Evolutionary conservation across 495 filamentous ascomycete genomes (phyloP).

Genomic region (Staphylotrichum longicolle): DNA sequence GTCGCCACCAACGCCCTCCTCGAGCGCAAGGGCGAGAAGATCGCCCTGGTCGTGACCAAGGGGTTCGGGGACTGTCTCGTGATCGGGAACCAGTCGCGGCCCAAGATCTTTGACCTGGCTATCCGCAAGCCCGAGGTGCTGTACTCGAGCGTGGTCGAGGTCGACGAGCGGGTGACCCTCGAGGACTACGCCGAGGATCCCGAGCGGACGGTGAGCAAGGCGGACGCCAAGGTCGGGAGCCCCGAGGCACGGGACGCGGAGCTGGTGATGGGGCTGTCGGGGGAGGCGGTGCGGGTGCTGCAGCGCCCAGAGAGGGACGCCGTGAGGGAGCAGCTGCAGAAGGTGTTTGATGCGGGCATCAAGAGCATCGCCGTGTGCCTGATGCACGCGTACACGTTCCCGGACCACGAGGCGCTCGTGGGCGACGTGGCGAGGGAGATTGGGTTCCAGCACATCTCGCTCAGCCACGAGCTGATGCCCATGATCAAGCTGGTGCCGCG

Average conservation of each 20-base stretch:
- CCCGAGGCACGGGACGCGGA: constrained; percentile 46
- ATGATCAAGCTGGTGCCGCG: constrained; percentile 91
- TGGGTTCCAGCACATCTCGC: constrained; percentile 71
- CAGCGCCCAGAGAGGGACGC: constrained; percentile 52
- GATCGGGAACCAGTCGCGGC: constrained; percentile 81
- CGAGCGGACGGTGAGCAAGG: constrained; percentile 52
- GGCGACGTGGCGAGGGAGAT: constrained; percentile 66
- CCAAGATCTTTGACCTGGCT: constrained; percentile 79
- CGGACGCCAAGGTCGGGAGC: constrained; percentile 47
- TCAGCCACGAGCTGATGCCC: constrained; percentile 79
- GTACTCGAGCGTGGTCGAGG: constrained; percentile 72
- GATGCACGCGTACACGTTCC: constrained; percentile 81
- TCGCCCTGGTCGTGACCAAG: constrained; percentile 85
- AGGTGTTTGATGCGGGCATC: constrained; percentile 61
- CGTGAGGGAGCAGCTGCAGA: constrained; percentile 55
- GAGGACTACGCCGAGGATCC: constrained; percentile 88
- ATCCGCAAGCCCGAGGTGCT: constrained; percentile 78
- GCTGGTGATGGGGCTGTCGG: constrained; percentile 63
- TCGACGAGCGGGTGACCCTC: constrained; percentile 80
- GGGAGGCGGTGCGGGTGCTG: constrained; percentile 68
- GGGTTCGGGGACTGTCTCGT: constrained; percentile 91
- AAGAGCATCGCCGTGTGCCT: constrained; percentile 73
- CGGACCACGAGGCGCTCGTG: constrained; percentile 67
- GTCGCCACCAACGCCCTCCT: constrained; percentile 87
- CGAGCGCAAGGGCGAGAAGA: constrained; percentile 90